Evolutionary conservation across 2,329 filamentous ascomycete genomes (phyloP), one percentile per base, ranked within the genome.

Genomic region (Colletotrichum costaricense): DNA sequence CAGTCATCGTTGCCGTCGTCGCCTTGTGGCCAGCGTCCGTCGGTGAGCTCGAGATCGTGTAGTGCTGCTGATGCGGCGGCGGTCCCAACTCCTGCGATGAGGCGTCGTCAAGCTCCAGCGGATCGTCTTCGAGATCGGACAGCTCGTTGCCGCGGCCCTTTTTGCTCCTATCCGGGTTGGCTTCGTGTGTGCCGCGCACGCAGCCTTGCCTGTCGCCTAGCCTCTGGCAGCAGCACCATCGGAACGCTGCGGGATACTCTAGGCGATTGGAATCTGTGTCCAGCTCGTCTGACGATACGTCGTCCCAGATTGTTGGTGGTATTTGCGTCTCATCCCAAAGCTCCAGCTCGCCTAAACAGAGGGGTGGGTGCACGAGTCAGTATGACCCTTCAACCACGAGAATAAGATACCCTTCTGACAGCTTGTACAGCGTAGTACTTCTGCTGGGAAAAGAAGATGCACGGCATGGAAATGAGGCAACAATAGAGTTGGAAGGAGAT

Each of bases 181-280:
- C 67, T 58, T 75, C 74, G 54, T 75, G 74, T 4, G 60, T 57
- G 3, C 74, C 74, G 12, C 69, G 42, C 16, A 56, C 60, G 66
- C 74, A 75, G 57, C 74, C 74, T 26, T 57, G 46, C 46, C 28
- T 57, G 54, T 67, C 58, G 30, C 72, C 74, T 46, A 42, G 22
- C 26, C 49, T 35, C 30, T 60, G 52, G 57, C 74, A 75, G 63
- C 74, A 75, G 33, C 73, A 69, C 74, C 74, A 75, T 14, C 74
- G 74, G 24, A 75, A 75, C 2, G 74, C 74, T 35, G 72, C 74
- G 1, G 74, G 74, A 28, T 73, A 74, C 52, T 42, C 46, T 19
- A 65, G 65, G 30, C 74, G 68, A 54, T 69, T 74, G 4, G 69
- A 55, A 7, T 74, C 69, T 19, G 72, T 75, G 68, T 75, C 74